Evolutionary conservation across 306 rosid genomes (phyloP).

Genomic region (Vicia villosa): DNA sequence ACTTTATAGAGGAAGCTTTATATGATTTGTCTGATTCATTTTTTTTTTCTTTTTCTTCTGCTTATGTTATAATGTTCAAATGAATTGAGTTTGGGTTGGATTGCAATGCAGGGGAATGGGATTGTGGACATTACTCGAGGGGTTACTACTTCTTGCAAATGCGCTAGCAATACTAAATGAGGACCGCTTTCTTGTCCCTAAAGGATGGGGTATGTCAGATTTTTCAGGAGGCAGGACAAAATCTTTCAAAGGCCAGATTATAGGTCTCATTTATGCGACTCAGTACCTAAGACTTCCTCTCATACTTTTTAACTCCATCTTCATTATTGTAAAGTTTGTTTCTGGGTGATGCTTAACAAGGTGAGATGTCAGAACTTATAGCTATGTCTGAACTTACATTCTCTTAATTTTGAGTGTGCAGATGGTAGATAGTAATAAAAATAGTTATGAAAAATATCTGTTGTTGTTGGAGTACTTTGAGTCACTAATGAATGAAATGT

Average conservation of each 20-base stretch:
- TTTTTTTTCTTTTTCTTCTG: slow-evolving; percentile 18
- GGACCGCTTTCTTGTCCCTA: slow-evolving; percentile 79
- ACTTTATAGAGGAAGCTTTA: slow-evolving; percentile 11
- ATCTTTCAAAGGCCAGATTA: slow-evolving; percentile 72
- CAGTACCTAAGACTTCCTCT: slow-evolving; percentile 89
- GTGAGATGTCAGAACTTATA: slow-evolving; percentile 41
- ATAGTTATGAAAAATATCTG: background rate
- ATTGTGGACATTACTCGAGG: slow-evolving; percentile 86
- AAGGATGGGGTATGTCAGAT: slow-evolving; percentile 75
- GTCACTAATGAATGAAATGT: background rate
- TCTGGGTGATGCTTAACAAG: slow-evolving; percentile 63
- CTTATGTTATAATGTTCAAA: slow-evolving; percentile 27
- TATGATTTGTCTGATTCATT: slow-evolving; percentile 6
- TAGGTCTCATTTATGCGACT: slow-evolving; percentile 82
- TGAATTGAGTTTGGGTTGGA: slow-evolving; percentile 21
- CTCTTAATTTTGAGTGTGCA: slow-evolving; percentile 4
- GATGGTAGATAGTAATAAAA: background rate
- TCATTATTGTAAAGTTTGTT: slow-evolving; percentile 67
- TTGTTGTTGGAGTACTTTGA: background rate
- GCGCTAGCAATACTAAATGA: slow-evolving; percentile 79
- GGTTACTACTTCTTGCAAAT: slow-evolving; percentile 77
- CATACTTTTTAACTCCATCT: slow-evolving; percentile 62
- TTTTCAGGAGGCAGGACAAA: slow-evolving; percentile 70
- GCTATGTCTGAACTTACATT: slow-evolving; percentile 12
- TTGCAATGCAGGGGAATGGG: slow-evolving; percentile 71